A percentile compares a stretch with the other conserved stretches of the same genome.
phyloP scores from a whole-genome alignment of 306 rosid genomes.

The Pueraria montana region DNA sequence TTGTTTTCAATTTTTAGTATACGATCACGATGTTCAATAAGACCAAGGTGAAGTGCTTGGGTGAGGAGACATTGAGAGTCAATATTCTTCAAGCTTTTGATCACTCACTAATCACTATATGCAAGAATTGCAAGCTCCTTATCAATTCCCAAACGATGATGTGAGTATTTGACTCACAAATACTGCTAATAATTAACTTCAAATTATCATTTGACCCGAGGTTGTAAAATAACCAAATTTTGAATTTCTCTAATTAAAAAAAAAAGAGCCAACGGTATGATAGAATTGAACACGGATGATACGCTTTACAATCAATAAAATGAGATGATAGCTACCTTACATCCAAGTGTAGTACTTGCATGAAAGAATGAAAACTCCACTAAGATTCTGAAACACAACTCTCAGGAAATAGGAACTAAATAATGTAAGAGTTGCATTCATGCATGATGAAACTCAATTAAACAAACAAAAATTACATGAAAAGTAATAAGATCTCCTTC shows the following conservation, averaged over 20 bases:
- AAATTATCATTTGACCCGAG: neutral
- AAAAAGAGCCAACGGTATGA: neutral
- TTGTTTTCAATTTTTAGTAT: too few relatives aligned
- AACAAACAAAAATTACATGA: neutral
- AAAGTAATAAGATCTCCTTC: neutral
- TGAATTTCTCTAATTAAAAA: neutral
- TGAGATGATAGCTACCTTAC: neutral
- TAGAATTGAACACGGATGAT: neutral
- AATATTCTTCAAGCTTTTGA: too few relatives aligned
- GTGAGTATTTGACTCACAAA: neutral
- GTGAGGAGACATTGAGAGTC: too few relatives aligned
- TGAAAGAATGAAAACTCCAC: constrained; percentile 14
- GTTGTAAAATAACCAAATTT: neutral
- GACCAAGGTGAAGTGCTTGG: too few relatives aligned
- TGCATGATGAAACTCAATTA: neutral
- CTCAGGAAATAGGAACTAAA: neutral
- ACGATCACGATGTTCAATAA: too few relatives aligned
- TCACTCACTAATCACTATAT: too few relatives aligned
- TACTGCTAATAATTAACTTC: neutral
- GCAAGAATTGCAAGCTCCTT: too few relatives aligned
- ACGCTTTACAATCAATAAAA: neutral
- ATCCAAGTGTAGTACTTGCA: neutral
- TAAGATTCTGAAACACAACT: constrained; percentile 4
- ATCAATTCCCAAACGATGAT: neutral
- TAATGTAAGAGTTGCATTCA: neutral